A percentile compares a stretch with the other conserved stretches of the same genome.
Evolutionary conservation across 108 stramenopile genomes (phyloP).

Genomic region (Conticribra weissflogii): DNA sequence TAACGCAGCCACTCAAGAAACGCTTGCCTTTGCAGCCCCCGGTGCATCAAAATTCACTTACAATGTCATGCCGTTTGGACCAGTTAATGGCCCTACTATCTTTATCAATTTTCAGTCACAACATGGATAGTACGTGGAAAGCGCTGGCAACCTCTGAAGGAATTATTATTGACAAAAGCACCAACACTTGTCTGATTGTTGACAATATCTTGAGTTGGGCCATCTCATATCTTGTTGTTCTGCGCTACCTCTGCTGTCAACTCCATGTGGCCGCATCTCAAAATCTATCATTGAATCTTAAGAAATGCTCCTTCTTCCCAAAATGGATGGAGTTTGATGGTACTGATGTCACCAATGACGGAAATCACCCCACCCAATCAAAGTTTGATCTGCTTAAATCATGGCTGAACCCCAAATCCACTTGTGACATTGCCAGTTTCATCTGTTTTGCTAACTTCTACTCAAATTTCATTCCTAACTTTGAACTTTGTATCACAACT

Average conservation of each 20-base stretch:
- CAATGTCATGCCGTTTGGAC: constrained; percentile 18
- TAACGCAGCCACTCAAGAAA: not conserved
- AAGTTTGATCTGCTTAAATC: not conserved
- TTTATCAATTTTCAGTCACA: constrained; percentile 18
- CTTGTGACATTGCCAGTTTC: not conserved
- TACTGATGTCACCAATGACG: not conserved
- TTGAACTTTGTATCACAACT: not conserved
- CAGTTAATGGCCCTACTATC: constrained; percentile 9
- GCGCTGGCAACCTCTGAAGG: not conserved
- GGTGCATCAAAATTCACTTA: constrained; percentile 10
- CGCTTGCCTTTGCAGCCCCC: constrained; percentile 8
- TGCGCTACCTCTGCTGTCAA: constrained; percentile 10
- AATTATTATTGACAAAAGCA: not conserved
- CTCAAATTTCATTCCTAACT: not conserved
- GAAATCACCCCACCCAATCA: constrained; percentile 2
- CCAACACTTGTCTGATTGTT: constrained; percentile 12
- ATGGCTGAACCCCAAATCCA: constrained; percentile 5
- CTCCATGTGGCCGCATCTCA: not conserved
- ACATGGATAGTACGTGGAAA: constrained; percentile 6
- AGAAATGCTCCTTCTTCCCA: constrained; percentile 12
- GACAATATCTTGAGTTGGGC: constrained; percentile 9
- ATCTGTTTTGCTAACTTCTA: constrained; percentile 1
- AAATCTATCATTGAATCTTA: constrained; percentile 8
- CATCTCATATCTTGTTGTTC: not conserved
- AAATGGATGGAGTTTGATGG: constrained; percentile 5